These are phyloP conservation scores for Myrica gale DNA, from an alignment of 306 rosid species.

Conservation along the genomic window DNA sequence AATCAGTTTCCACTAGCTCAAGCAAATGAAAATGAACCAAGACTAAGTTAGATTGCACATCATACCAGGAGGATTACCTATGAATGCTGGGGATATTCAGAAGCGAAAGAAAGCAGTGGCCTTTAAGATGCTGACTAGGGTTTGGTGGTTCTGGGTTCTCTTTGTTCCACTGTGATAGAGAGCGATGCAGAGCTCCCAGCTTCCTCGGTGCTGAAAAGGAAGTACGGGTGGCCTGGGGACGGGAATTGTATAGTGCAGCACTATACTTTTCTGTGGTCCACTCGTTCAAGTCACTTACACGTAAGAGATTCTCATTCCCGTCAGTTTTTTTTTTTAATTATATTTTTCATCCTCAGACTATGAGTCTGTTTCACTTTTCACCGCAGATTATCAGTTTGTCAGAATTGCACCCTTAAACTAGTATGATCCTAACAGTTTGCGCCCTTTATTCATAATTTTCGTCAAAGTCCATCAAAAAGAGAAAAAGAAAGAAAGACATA, in stretches of 20 bases:
- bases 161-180: not conserved
- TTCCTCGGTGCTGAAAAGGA: not conserved
- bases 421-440: too few species aligned
- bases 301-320: not conserved
- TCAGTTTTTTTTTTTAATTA: too few species aligned
- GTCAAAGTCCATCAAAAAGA: too few species aligned
- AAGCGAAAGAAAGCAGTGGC: not conserved
- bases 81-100: not conserved
- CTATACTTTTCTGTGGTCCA: not conserved
- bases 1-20: not conserved
- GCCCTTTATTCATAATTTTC: too few species aligned
- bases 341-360: too few species aligned
- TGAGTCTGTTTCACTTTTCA: too few species aligned
- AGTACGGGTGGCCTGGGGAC: not conserved
- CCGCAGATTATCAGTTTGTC: too few species aligned
- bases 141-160: not conserved
- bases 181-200: not conserved
- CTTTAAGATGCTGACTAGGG: conserved; percentile 8
- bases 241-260: conserved; percentile 8
- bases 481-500: too few species aligned
- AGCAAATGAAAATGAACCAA: not conserved
- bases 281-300: not conserved
- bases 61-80: not conserved
- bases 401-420: too few species aligned
- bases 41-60: not conserved